phyloP scores from a whole-genome alignment of 306 rosid species.

The Mimosa bimucronata region DNA sequence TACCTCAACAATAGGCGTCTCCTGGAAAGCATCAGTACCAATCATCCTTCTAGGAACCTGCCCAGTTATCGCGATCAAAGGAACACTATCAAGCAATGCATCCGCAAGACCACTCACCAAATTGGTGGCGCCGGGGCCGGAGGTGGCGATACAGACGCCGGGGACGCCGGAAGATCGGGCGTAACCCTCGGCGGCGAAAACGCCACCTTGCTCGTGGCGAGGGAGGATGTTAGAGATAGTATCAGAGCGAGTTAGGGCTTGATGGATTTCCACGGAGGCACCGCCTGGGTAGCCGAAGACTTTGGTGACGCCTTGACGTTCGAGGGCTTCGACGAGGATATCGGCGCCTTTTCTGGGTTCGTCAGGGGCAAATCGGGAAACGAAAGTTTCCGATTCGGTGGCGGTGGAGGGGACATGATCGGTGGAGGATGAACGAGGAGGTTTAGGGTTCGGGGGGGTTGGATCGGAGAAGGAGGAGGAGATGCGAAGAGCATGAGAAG shows the following conservation, averaged over 20 bases:
- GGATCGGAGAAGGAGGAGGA: slow-evolving; percentile 43
- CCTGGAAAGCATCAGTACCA: slow-evolving; percentile 95
- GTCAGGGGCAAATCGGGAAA: slow-evolving; percentile 54
- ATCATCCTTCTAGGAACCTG: slow-evolving; percentile 87
- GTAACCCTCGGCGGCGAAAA: slow-evolving; percentile 52
- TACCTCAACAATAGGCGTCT: slow-evolving; percentile 93
- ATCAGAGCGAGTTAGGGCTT: slow-evolving; percentile 15
- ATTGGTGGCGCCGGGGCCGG: slow-evolving; percentile 95
- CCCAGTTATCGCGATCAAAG: slow-evolving; percentile 78
- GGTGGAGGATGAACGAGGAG: background rate
- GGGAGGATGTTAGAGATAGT: slow-evolving; percentile 6
- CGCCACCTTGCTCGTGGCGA: slow-evolving; percentile 16
- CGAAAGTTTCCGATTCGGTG: slow-evolving; percentile 7
- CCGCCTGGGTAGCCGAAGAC: slow-evolving; percentile 94
- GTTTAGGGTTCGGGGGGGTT: slow-evolving; percentile 26
- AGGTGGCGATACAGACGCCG: slow-evolving; percentile 88
- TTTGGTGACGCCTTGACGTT: slow-evolving; percentile 72
- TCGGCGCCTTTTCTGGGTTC: slow-evolving; percentile 84
- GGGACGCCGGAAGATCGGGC: slow-evolving; percentile 79
- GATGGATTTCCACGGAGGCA: slow-evolving; percentile 54
- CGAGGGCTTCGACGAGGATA: slow-evolving; percentile 86
- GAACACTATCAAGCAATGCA: slow-evolving; percentile 74
- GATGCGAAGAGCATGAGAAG: slow-evolving; percentile 41
- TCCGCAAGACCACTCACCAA: slow-evolving; percentile 91
- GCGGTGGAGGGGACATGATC: background rate